These are phyloP conservation scores for Amanita rubescens DNA, from an alignment of 768 basidiomycete species.

Conservation along the genomic window DNA sequence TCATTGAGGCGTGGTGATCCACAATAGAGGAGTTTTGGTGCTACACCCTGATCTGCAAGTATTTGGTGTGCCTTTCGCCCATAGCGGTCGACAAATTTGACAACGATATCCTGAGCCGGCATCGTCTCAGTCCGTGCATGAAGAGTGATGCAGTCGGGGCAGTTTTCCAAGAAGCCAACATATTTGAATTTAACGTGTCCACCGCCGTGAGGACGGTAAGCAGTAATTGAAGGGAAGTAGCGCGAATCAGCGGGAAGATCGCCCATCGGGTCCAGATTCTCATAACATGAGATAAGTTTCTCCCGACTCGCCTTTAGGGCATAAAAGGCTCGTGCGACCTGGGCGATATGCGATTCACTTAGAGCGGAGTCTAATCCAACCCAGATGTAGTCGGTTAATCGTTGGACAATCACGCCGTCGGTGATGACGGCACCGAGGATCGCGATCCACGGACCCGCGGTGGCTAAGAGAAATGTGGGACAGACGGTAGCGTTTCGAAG, in stretches of 20 bases:
- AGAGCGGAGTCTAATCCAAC: slow-evolving; percentile 14
- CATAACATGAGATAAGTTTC: slow-evolving; percentile 16
- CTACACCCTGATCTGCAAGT: slow-evolving; percentile 8
- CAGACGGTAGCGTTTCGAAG: slow-evolving; percentile 17
- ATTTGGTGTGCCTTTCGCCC: slow-evolving; percentile 10
- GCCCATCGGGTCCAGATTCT: slow-evolving; percentile 3
- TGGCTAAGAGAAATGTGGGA: slow-evolving; percentile 25
- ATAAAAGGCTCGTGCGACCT: slow-evolving; percentile 17
- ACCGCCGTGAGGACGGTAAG: slow-evolving; percentile 1
- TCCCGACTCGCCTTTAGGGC: slow-evolving; percentile 15
- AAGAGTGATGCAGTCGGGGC: slow-evolving; percentile 16
- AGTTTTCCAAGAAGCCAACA: slow-evolving; percentile 11
- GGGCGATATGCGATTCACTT: slow-evolving; percentile 14
- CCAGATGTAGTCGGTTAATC: slow-evolving; percentile 27
- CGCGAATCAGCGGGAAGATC: slow-evolving; percentile 10
- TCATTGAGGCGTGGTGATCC: background rate
- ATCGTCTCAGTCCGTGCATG: slow-evolving; percentile 11
- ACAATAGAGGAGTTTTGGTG: slow-evolving; percentile 6
- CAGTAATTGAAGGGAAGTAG: slow-evolving; percentile 17
- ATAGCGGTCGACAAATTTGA: slow-evolving; percentile 25
- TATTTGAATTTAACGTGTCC: slow-evolving; percentile 16
- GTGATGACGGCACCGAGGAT: slow-evolving; percentile 27
- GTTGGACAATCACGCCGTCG: slow-evolving; percentile 20
- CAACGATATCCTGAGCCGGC: slow-evolving; percentile 13
- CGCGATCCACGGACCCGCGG: slow-evolving; percentile 24